A percentile compares a stretch with the other conserved stretches of the same genome.
These are phyloP conservation scores for Aureobasidium musti DNA, from an alignment of 2,329 filamentous ascomycete genomes.

Conservation along the genomic window DNA sequence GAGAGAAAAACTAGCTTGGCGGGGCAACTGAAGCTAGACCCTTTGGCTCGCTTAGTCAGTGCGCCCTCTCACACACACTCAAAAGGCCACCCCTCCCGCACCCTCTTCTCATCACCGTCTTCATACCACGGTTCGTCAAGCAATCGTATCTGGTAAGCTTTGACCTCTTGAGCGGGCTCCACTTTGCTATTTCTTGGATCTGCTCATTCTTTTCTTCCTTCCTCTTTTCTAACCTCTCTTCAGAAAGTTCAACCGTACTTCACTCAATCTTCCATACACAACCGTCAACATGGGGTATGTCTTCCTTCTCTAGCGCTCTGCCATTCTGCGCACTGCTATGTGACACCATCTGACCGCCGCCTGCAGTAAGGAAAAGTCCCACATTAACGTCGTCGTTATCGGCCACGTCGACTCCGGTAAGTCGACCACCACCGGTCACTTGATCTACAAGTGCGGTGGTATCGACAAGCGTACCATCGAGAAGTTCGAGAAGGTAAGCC, in stretches of 20 bases:
- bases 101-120: slow-evolving; percentile 30
- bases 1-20: slow-evolving; percentile 26
- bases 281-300: slow-evolving; percentile 65
- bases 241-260: slow-evolving; percentile 38
- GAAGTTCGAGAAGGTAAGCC: slow-evolving; percentile 99
- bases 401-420: slow-evolving; percentile 99
- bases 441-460: slow-evolving; percentile 99
- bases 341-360: slow-evolving; percentile 4
- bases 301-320: background rate
- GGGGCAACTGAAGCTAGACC: slow-evolving; percentile 27
- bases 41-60: slow-evolving; percentile 24
- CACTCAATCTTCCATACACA: slow-evolving; percentile 39
- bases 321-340: background rate
- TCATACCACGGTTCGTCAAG: slow-evolving; percentile 34
- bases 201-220: slow-evolving; percentile 15
- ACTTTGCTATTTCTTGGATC: slow-evolving; percentile 27
- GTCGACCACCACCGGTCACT: slow-evolving; percentile 87
- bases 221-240: slow-evolving; percentile 28
- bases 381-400: slow-evolving; percentile 96
- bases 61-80: slow-evolving; percentile 16
- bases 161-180: slow-evolving; percentile 24
- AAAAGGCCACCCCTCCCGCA: slow-evolving; percentile 27
- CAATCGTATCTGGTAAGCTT: slow-evolving; percentile 35
- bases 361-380: slow-evolving; percentile 86
- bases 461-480: slow-evolving; percentile 99